Base-by-base conservation (phyloP, 2,329 filamentous ascomycete species). In the Gyromitra esculenta region DNA sequence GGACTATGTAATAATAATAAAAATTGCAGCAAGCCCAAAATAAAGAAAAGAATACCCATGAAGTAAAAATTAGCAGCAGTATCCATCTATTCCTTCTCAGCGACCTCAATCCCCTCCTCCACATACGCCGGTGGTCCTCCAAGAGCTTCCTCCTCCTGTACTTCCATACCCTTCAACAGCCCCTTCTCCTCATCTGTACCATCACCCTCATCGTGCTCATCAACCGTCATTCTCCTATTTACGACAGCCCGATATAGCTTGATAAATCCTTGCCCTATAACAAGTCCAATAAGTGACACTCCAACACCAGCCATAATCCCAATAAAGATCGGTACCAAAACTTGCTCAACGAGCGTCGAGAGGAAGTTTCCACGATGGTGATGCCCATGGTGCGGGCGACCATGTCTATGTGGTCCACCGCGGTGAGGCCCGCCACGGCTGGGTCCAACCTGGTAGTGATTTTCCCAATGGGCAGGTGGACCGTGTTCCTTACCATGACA, bases 321-420 rank as follows among this genome's bases (percentile, higher is more conserved):
- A 45, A 78, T 66, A 54, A 79, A 59, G 43, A 78, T 77, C 5
- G 78, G 78, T 13, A 78, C 41, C 18, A 79, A 39, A 21, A 78
- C 54, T 41, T 69, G 69, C 1, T 21, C 9, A 50, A 78, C 5
- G 6, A 75, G 18, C 35, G 41, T 43, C 7, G 41, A 18, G 15
- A 68, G 37, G n/a, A 52, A 65, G 15, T 57, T 41, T 9, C 39
- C 63, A 5, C 43, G 18, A 9, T 45, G 54, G 56, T 56, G 45
- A 43, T 54, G 48, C 9, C 13, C 39, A n/a, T 63, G 39, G 8
- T 63, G 59, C 5, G 67, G 21, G 9, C 37, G 59, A 11, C 60
- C 50, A 6, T 54, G 45, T 15, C 48, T 62, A 52, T 63, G 72
- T 21, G 54, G 65, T 15, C 65, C 65, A 25, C 65, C 57, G 31